These are phyloP conservation scores for Trichoderma asperelloides DNA, from an alignment of 495 filamentous ascomycete genomes.

Conservation along the genomic window DNA sequence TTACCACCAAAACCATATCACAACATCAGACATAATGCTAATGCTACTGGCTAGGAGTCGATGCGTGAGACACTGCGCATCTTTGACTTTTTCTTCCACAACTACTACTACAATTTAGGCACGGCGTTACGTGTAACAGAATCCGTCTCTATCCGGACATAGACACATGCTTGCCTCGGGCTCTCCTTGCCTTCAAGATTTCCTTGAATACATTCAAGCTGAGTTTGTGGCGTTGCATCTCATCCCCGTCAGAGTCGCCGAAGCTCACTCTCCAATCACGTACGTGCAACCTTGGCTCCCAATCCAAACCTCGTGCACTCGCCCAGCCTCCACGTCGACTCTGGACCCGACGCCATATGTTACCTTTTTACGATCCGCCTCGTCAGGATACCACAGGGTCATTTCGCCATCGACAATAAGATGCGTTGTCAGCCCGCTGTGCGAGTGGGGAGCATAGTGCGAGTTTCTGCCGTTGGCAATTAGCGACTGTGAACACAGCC, in stretches of 20 bases:
- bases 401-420: constrained; percentile 62
- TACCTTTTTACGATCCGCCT: constrained; percentile 50
- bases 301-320: constrained; percentile 78
- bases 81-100: no score
- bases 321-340: constrained; percentile 66
- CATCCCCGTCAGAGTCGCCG: not conserved
- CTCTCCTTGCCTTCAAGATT: not conserved
- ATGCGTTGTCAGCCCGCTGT: constrained; percentile 63
- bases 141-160: no score
- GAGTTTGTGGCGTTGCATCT: not conserved
- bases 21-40: no score
- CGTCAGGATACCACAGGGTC: constrained; percentile 66
- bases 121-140: no score
- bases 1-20: no score
- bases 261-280: constrained; percentile 64
- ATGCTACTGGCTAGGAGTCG: no score
- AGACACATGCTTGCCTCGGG: not conserved
- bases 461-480: constrained; percentile 33
- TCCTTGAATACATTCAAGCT: not conserved
- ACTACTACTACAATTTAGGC: no score
- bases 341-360: constrained; percentile 60
- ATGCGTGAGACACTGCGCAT: no score
- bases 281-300: constrained; percentile 71
- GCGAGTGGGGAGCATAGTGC: constrained; percentile 68
- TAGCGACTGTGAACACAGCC: not conserved